Conservation (phyloP, 2,329 filamentous ascomycete species). For the Botrytis sinoallii region DNA sequence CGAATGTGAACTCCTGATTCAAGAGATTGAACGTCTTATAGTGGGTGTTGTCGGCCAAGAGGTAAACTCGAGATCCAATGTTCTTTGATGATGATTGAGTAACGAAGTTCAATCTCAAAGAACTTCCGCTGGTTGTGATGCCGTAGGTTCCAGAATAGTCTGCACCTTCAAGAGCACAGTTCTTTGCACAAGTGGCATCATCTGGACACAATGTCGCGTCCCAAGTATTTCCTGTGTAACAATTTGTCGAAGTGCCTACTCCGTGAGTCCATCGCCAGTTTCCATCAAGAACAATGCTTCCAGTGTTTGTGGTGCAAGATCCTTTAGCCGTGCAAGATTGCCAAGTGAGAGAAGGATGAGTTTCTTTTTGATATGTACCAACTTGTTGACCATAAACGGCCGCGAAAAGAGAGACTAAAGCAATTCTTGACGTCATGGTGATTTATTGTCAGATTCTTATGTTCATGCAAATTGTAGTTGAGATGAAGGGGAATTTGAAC, state of each 20-base stretch:
- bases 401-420: constrained; percentile 43
- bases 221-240: constrained; percentile 46
- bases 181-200: constrained; percentile 44
- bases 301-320: constrained; percentile 47
- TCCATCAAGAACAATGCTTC: constrained; percentile 51
- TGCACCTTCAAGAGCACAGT: constrained; percentile 54
- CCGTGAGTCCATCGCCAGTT: constrained; percentile 59
- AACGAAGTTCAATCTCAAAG: constrained; percentile 56
- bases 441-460: not conserved
- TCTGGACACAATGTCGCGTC: constrained; percentile 44
- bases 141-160: constrained; percentile 53
- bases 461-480: not conserved
- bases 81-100: constrained; percentile 48
- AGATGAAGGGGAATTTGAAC: not conserved
- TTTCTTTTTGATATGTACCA: constrained; percentile 46
- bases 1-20: constrained; percentile 69
- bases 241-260: constrained; percentile 39
- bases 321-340: constrained; percentile 48
- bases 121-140: constrained; percentile 50
- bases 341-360: constrained; percentile 52
- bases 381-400: constrained; percentile 47
- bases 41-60: constrained; percentile 58
- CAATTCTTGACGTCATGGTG: constrained; percentile 18
- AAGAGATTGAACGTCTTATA: constrained; percentile 65
- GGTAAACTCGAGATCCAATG: constrained; percentile 57